Evolutionary conservation across 2,329 filamentous ascomycete species (phyloP).

Genomic region (Fusarium haematococcum): DNA sequence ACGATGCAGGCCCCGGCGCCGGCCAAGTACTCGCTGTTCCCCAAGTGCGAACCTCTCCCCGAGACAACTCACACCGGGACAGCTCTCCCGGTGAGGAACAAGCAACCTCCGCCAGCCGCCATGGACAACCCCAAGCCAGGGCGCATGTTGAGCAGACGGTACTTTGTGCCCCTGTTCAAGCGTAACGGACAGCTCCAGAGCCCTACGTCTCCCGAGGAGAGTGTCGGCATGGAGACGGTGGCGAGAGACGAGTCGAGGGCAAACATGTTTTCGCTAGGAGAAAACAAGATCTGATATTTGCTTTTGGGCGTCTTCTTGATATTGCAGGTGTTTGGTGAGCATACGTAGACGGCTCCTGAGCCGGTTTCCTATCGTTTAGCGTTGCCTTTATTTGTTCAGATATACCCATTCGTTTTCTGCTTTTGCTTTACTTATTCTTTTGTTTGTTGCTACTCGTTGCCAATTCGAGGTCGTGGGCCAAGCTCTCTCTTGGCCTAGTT

Average conservation of each 20-base stretch:
- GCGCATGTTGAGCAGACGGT: conserved; percentile 17
- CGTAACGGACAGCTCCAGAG: conserved; percentile 24
- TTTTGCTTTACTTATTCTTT: neutral
- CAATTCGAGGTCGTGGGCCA: neutral
- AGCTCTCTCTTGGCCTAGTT: neutral
- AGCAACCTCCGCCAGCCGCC: conserved; percentile 1
- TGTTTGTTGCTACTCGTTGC: neutral
- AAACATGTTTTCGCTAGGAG: conserved; percentile 21
- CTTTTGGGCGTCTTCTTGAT: neutral
- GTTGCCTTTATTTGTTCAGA: neutral
- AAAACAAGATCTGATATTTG: conserved; percentile 33
- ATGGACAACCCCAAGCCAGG: conserved; percentile 1
- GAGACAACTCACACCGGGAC: neutral
- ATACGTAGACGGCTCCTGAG: neutral
- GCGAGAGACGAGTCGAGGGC: conserved; percentile 23
- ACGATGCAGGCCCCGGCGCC: conserved; percentile 31
- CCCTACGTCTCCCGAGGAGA: conserved; percentile 25
- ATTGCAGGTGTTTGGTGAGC: neutral
- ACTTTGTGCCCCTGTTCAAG: conserved; percentile 37
- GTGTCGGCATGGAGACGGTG: conserved; percentile 10
- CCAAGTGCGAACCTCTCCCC: neutral
- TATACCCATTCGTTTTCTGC: neutral
- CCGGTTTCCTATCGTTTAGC: neutral
- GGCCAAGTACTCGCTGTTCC: conserved; percentile 9
- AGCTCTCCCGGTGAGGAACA: neutral